Percentiles rank a stretch among this genome's conserved stretches.
Evolutionary conservation across 2,329 filamentous ascomycete genomes (phyloP).

Genomic region (Cytospora schulzeri): DNA sequence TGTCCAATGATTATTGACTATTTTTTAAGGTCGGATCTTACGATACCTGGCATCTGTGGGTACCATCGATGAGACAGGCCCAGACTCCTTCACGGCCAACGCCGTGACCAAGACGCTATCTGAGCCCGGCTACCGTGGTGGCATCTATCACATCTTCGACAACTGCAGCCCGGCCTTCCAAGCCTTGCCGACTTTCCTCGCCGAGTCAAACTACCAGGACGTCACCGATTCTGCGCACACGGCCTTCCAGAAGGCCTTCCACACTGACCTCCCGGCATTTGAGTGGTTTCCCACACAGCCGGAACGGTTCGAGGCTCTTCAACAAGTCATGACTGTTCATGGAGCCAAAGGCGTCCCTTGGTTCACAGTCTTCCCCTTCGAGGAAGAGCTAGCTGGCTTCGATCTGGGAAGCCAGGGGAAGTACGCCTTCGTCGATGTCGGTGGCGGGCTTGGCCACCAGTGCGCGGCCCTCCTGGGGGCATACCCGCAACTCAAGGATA

Average conservation of each 20-base stretch:
- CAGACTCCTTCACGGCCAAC: conserved; percentile 22
- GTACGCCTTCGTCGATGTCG: conserved; percentile 17
- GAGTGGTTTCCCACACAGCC: conserved; percentile 31
- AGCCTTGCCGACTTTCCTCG: conserved; percentile 30
- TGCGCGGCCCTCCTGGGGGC: conserved; percentile 8
- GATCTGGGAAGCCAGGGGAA: not conserved
- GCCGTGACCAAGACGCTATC: conserved; percentile 20
- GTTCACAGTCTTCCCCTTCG: conserved; percentile 32
- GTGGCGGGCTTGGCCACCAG: conserved; percentile 30
- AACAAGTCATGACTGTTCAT: conserved; percentile 34
- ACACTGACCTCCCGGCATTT: conserved; percentile 32
- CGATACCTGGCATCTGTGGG: conserved; percentile 6
- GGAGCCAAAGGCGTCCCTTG: conserved; percentile 29
- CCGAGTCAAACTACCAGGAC: conserved; percentile 31
- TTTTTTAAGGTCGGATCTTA: not conserved
- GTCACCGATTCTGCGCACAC: conserved; percentile 28
- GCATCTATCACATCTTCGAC: conserved; percentile 30
- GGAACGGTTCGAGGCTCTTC: conserved; percentile 29
- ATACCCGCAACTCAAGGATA: conserved; percentile 2
- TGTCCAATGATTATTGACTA: not conserved
- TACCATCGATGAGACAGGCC: conserved; percentile 20
- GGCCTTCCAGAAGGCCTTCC: conserved; percentile 34
- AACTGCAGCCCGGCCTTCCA: conserved; percentile 28
- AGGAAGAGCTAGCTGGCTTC: conserved; percentile 18
- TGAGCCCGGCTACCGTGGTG: conserved; percentile 26